Evolutionary conservation across 163 green algal species (phyloP), one percentile per base, ranked within the genome.

Genomic region (Chlorella variabilis): DNA sequence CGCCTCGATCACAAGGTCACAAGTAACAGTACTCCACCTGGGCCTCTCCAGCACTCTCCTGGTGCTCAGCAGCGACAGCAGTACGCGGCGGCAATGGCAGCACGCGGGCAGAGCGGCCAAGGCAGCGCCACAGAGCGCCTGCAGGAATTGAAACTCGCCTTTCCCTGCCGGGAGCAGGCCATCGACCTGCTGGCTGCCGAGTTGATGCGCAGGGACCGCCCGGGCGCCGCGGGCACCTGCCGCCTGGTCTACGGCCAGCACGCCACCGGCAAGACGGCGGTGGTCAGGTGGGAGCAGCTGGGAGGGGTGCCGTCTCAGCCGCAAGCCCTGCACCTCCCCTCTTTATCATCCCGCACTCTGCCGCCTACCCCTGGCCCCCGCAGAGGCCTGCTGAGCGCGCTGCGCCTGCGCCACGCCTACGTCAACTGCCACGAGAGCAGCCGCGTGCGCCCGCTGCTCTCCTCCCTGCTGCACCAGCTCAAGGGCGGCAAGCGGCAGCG

Each of bases 181-280:
- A 78, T 86, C 13, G 67, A 74, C 33, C 62, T 39, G 34, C 73
- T 86, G 27, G 66, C 49, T 7, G 38, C 25, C 8, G 27, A 33
- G 56, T 2, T 86, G 17, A 20, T 41, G 20, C 15, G 9, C 15
- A 42, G 17, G 20, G 27, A 1, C n/a, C 6, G 38, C 36, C 23
- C 45, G 45, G 15, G 11, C 11, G 45, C 11, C 45, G 15, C 45
- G 15, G 45, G 21, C 20, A 23, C 25, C 11, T 29, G 41, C 23
- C 4, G 90, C 20, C 68, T 92, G 11, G 59, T 93, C 0, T 76
- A 87, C 38, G 90, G 90, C 0, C 73, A 80, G 1, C 56, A 67
- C 2, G 86, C 80, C 17, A 90, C 89, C 4, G 90, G 90, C 42
- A 94, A 94, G 80, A 92, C 90, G 2, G 62, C 82, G 2, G 77